These are phyloP conservation scores for Diplodia corticola DNA, from an alignment of 2,329 filamentous ascomycete genomes.

Conservation along the genomic window DNA sequence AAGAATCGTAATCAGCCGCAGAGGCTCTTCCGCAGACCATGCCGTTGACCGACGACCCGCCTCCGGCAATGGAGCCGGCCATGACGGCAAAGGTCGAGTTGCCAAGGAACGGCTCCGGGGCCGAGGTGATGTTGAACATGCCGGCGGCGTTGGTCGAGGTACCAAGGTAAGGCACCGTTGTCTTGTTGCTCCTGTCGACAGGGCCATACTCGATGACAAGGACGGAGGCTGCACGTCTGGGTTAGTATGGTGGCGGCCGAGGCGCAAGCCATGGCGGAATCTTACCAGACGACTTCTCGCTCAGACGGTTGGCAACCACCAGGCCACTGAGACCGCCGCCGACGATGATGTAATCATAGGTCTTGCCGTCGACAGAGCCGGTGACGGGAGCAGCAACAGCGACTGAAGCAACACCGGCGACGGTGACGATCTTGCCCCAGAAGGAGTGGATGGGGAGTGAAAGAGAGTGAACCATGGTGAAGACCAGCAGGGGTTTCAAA, in stretches of 20 bases:
- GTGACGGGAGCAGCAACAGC: neutral
- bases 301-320: slow-evolving; percentile 33
- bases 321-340: slow-evolving; percentile 33
- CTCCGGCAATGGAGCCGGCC: slow-evolving; percentile 40
- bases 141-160: slow-evolving; percentile 4
- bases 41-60: slow-evolving; percentile 43
- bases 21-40: slow-evolving; percentile 34
- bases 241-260: neutral
- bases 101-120: slow-evolving; percentile 34
- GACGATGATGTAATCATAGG: slow-evolving; percentile 33
- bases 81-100: slow-evolving; percentile 29
- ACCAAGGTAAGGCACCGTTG: neutral
- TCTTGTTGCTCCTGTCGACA: slow-evolving; percentile 40
- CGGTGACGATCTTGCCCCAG: neutral
- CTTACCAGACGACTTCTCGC: slow-evolving; percentile 33
- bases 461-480: slow-evolving; percentile 5
- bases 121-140: slow-evolving; percentile 28
- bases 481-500: neutral
- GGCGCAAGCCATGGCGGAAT: no score
- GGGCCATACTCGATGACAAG: slow-evolving; percentile 28
- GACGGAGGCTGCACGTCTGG: slow-evolving; percentile 16
- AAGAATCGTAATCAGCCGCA: slow-evolving; percentile 47
- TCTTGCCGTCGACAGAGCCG: slow-evolving; percentile 23
- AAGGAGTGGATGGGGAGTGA: neutral
- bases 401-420: neutral